A percentile compares a stretch with the other conserved stretches of the same genome.
These are phyloP conservation scores for fission yeast (Schizosaccharomyces pombe) DNA, from an alignment of 805 yeast genomes.

Conservation along the genomic window DNA sequence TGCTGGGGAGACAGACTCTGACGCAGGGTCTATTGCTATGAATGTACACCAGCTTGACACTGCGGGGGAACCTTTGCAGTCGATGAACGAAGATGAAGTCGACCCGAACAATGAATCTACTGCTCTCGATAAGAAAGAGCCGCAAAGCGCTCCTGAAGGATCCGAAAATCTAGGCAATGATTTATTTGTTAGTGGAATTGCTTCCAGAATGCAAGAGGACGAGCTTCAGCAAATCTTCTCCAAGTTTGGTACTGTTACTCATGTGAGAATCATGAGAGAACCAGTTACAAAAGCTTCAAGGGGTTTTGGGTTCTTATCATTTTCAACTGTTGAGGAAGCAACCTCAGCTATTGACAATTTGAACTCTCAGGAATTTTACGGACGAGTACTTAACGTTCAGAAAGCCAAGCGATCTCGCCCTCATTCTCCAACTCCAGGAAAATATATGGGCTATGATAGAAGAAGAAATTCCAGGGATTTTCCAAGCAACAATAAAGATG, in stretches of 20 bases:
- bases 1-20: too few relatives aligned
- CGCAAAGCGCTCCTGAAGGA: constrained; percentile 7
- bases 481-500: neutral
- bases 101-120: neutral
- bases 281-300: constrained; percentile 22
- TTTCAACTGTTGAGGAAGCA: constrained; percentile 22
- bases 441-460: constrained; percentile 17
- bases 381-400: constrained; percentile 23
- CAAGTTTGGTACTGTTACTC: constrained; percentile 14
- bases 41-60: too few relatives aligned
- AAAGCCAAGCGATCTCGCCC: constrained; percentile 21
- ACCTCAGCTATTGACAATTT: constrained; percentile 23
- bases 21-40: too few relatives aligned
- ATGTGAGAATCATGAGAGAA: constrained; percentile 23
- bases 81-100: too few relatives aligned
- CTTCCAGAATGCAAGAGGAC: constrained; percentile 13
- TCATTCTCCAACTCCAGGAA: constrained; percentile 19
- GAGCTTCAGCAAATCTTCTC: constrained; percentile 14
- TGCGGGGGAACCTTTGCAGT: too few relatives aligned
- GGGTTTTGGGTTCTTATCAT: constrained; percentile 31
- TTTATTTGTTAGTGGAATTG: constrained; percentile 16
- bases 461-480: constrained; percentile 1
- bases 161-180: constrained; percentile 16
- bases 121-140: neutral
- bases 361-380: constrained; percentile 21